Evolutionary conservation across 495 filamentous ascomycete species (phyloP).

Genomic region (Elaphomyces granulatus): DNA sequence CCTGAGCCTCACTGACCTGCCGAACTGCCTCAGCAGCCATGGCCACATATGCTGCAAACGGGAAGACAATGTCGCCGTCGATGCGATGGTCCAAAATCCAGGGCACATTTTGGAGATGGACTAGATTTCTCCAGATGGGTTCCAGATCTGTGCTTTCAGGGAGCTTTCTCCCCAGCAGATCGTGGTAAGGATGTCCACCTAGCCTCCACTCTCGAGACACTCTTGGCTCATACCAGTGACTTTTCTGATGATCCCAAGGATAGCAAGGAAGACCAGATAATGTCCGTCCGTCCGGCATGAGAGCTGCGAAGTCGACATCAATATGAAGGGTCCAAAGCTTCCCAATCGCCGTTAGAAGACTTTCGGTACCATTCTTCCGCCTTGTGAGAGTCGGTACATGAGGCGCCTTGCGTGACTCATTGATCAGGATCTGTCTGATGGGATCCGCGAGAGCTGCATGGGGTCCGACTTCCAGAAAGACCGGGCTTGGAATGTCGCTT

Average conservation of each 20-base stretch:
- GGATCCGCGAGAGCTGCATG: slow-evolving; percentile 27
- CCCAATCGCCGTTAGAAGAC: slow-evolving; percentile 6
- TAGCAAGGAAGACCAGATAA: slow-evolving; percentile 34
- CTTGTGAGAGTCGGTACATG: slow-evolving; percentile 16
- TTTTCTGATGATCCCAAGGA: slow-evolving; percentile 31
- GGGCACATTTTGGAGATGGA: slow-evolving; percentile 26
- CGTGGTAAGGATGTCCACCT: slow-evolving; percentile 30
- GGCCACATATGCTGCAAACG: slow-evolving; percentile 31
- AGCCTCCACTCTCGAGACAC: slow-evolving; percentile 31
- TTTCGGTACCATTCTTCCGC: slow-evolving; percentile 2
- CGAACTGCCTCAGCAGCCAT: slow-evolving; percentile 32
- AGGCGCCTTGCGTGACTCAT: slow-evolving; percentile 1
- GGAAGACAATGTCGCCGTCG: slow-evolving; percentile 29
- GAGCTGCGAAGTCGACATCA: slow-evolving; percentile 2
- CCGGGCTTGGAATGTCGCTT: slow-evolving; percentile 5
- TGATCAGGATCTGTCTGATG: slow-evolving; percentile 17
- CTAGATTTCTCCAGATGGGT: slow-evolving; percentile 37
- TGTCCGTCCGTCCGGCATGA: slow-evolving; percentile 14
- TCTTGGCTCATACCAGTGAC: slow-evolving; percentile 35
- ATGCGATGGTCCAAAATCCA: slow-evolving; percentile 38
- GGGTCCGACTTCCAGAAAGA: slow-evolving; percentile 34
- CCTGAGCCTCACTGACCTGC: slow-evolving; percentile 12
- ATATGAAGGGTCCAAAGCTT: slow-evolving; percentile 10
- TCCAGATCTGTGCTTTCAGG: slow-evolving; percentile 26
- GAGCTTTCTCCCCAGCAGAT: slow-evolving; percentile 29